Evolutionary conservation across 2,329 filamentous ascomycete genomes (phyloP).

Genomic region (Penicillium sp.): DNA sequence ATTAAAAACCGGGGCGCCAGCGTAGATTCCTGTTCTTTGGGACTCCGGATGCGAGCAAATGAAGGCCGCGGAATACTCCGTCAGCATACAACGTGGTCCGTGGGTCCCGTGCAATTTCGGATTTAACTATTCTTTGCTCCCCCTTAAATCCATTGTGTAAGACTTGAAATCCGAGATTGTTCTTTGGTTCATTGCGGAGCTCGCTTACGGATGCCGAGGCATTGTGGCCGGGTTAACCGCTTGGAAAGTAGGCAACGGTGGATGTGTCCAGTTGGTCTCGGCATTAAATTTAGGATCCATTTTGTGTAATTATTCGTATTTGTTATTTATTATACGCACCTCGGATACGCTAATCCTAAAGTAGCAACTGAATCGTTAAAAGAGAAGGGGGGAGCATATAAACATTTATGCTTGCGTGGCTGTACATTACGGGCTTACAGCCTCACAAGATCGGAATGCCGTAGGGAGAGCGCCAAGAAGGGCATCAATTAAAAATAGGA

Average conservation of each 20-base stretch:
- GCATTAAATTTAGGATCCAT: neutral
- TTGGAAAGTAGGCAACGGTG: neutral
- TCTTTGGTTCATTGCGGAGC: constrained; percentile 10
- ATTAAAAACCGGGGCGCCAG: constrained; percentile 14
- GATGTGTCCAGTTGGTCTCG: constrained; percentile 1
- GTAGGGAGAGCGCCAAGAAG: neutral
- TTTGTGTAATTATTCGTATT: neutral
- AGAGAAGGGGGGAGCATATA: neutral
- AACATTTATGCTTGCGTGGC: neutral
- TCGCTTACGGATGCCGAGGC: constrained; percentile 14
- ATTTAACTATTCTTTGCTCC: neutral
- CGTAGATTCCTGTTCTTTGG: neutral
- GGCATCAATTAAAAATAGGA: neutral
- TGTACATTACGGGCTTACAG: neutral
- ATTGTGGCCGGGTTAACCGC: neutral
- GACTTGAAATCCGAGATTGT: neutral
- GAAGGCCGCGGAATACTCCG: constrained; percentile 5
- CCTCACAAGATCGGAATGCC: constrained; percentile 4
- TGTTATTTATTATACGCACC: neutral
- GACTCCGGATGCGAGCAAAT: neutral
- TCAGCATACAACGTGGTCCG: constrained; percentile 16
- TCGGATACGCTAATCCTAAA: neutral
- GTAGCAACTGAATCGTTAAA: neutral
- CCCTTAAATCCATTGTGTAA: neutral
- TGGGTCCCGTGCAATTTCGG: constrained; percentile 6